These are phyloP conservation scores for Xylaria sp. DNA, from an alignment of 2,329 filamentous ascomycete species.

Conservation along the genomic window DNA sequence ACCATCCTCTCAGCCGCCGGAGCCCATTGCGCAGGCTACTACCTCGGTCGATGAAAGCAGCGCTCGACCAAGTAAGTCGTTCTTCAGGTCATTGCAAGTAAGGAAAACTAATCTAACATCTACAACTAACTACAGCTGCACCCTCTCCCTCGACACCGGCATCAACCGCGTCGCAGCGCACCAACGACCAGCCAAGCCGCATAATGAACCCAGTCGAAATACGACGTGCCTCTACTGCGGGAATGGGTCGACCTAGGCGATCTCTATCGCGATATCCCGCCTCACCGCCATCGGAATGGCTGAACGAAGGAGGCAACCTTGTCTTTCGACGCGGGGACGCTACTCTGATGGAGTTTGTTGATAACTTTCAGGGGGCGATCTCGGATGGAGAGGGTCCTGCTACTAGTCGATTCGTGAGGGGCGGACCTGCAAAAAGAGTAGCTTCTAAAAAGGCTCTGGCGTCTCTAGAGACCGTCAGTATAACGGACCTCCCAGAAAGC, in stretches of 20 bases:
- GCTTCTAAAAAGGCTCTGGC: constrained; percentile 61
- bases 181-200: constrained; percentile 20
- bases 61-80: constrained; percentile 23
- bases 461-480: constrained; percentile 59
- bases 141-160: constrained; percentile 23
- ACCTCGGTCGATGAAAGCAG: constrained; percentile 3
- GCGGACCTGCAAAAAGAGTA: constrained; percentile 58
- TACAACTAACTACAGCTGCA: constrained; percentile 23
- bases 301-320: constrained; percentile 16
- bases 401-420: constrained; percentile 60
- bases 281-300: constrained; percentile 26
- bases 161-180: constrained; percentile 28
- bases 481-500: constrained; percentile 57
- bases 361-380: constrained; percentile 21
- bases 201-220: constrained; percentile 34
- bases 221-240: constrained; percentile 28
- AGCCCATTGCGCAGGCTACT: constrained; percentile 5
- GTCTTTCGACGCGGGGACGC: constrained; percentile 24
- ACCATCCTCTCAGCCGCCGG: constrained; percentile 28
- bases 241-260: constrained; percentile 29
- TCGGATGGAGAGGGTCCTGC: constrained; percentile 49
- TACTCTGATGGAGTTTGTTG: constrained; percentile 33
- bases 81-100: background rate
- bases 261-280: constrained; percentile 22
- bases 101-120: constrained; percentile 24